Evolutionary conservation across 257 asterid species (phyloP), one percentile per base, ranked within the genome.

Genomic region (Leptodermis oblonga): DNA sequence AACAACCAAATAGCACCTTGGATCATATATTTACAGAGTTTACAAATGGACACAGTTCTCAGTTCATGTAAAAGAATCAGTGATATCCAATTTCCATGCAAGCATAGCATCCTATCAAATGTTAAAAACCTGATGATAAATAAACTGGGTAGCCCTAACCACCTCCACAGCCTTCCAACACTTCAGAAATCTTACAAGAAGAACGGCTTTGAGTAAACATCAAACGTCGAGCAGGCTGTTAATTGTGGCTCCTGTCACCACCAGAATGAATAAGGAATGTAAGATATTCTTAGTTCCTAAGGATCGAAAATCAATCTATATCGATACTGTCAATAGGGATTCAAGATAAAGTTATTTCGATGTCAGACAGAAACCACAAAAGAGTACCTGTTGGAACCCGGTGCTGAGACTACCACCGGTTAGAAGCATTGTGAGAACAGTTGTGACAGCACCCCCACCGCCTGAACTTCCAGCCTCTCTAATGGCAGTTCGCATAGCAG

Each of bases 171-270:
- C 61, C n/a, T 20, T 5, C 42, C 20, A 28, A n/a, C 39, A 28
- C 58, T 37, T 7, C 3, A 5, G 33, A 15, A 67, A 51, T 2
- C 14, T 93, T 88, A 93, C 69, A 93, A 87, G 52, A 85, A 83
- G 80, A 93, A 93, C n/a, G 97, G 99, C 80, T 90, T 90, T 5
- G 92, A 73, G 78, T 88, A 90, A 49, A 86, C 97, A 62, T 93
- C 97, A 69, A 87, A 90, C 22, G 92, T 86, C 68, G 84, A 82
- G 72, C 85, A 84, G 53, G 99, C 85, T 69, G 95, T 90, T 48
- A 93, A 76, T 56, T 93, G 97, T 3, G 99, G 99, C 77, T 93
- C 99, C 99, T 90, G 97, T 65, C 25, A 69, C 49, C 71, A 73
- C n/a, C n/a, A n/a, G 39, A 33, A 54, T 54, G 61, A 54, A 54